Base-by-base conservation (phyloP, 306 rosid species). In the Cyclanthera cordifolia region DNA sequence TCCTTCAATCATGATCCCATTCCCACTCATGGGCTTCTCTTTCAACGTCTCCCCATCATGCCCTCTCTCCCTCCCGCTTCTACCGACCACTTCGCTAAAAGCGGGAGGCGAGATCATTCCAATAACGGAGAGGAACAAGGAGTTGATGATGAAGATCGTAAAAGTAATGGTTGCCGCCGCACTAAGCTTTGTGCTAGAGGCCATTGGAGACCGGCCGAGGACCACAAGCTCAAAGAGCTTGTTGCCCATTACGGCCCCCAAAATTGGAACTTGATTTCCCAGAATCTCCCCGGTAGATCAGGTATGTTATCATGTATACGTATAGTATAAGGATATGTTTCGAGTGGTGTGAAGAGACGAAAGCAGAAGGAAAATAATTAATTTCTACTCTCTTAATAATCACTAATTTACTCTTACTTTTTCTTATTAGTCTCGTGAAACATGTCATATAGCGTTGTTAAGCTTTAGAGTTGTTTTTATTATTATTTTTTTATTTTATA, bases 191-290 rank as follows among this genome's bases (percentile, higher is more conserved):
- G 95, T 74, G 83, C 87, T 43, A 85, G 97, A 82, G 97, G 97
- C 25, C 97, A 92, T 72, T 92, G 97, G 97, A 87, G 92, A 50
- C 95, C 97, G n/a, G 85, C 83, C 19, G 97, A 92, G 72, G 97
- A 92, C 74, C 76, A 85, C 19, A 77, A 82, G 72, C 97, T 92
- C 20, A 89, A 76, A 77, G 90, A 87, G 30, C 97, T 89, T 67
- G 96, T 92, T 48, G 75, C 86, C 46, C 89, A 87, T 67, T 80
- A 58, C 69, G 97, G 97, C 17, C 97, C 97, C 59, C 97, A 92
- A 59, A 92, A 92, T 49, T 89, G 97, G 97, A 92, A 92, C 89
- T 53, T 89, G 77, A 89, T 92, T 19, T 93, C 97, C 7, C 90
- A 84, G 17, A 74, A 81, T 57, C 90, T 92, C 12, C 69, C 67